Conservation (phyloP, 202 grass and related monocot genomes). For the Carex sylvatica region DNA sequence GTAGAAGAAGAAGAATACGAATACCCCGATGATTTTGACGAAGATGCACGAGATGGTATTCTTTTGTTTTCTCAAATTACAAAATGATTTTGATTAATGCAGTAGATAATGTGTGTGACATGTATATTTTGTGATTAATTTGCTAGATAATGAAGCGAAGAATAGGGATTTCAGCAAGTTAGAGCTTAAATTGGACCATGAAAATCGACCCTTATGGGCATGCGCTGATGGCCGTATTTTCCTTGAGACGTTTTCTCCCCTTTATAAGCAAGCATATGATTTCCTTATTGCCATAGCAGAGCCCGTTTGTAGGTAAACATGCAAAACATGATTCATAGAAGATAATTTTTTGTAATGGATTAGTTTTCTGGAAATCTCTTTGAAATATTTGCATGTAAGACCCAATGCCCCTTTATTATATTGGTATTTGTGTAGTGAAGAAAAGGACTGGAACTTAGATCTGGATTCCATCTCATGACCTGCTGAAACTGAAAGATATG, state of each 20-base stretch:
- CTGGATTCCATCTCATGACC: not conserved
- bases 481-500: not conserved
- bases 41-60: constrained; percentile 70
- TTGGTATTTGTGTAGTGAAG: not conserved
- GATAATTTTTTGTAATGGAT: not conserved
- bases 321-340: not conserved
- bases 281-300: constrained; percentile 97
- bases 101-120: constrained; percentile 32
- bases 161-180: constrained; percentile 93
- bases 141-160: constrained; percentile 60
- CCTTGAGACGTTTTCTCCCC: constrained; percentile 86
- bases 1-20: constrained; percentile 70
- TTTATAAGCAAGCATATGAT: constrained; percentile 97
- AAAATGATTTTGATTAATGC: not conserved
- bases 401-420: not conserved
- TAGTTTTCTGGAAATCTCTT: not conserved
- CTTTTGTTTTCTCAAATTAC: not conserved
- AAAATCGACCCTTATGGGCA: constrained; percentile 78
- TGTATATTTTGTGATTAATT: constrained; percentile 4
- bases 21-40: constrained; percentile 63
- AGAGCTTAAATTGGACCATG: constrained; percentile 78
- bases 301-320: constrained; percentile 72
- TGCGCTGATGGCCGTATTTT: constrained; percentile 87
- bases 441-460: not conserved
- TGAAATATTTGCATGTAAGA: not conserved